Base-by-base conservation (phyloP, 2,329 filamentous ascomycete species). In the Cladophialophora yegresii region DNA sequence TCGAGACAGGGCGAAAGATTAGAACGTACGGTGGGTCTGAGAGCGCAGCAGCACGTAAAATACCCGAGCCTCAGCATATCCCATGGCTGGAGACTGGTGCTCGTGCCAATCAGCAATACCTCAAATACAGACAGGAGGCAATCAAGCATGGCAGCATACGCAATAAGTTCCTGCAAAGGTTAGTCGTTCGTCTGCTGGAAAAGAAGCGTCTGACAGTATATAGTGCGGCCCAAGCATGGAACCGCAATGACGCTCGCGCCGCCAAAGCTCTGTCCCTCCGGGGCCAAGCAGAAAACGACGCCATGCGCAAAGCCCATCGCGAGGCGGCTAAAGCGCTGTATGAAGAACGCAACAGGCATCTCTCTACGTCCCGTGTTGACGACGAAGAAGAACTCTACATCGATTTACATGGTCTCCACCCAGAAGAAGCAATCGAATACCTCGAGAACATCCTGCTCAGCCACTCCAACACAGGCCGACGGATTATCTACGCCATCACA, bases 121-220 rank as follows among this genome's bases (percentile, higher is more conserved):
- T 99, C 71, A 96, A 96, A 79, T 92, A 93, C 71, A 89, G 95
- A 59, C 90, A 93, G 73, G 93, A 98, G 78, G 95, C 95, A 63
- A 96, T 99, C 76, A 96, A 96, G 79, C 95, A 99, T 75, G 95
- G 95, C 70, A 95, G 93, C 71, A 85, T 97, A 75, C 87, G 95
- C 68, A 99, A 98, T 77, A 98, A 98, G 76, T 99, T 98, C 72
- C 79, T 99, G 61, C 93, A 97, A 77, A 96, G 91, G 91, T 93
- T 79, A 72, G 80, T 75, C 55, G 4, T 53, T 43, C 4, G 23
- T 26, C 36, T 30, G 22, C 9, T 50, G 22, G 20, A 13, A 45
- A 20, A 50, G n/a, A 22, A 30, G 55, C 4, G n/a, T 32, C 47
- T 55, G 56, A 36, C 47, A 55, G 59, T 23, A 50, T 30, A 43